A percentile compares a stretch with the other conserved stretches of the same genome.
Evolutionary conservation across 2,329 filamentous ascomycete genomes (phyloP).

Genomic region (Seiridium cupressi): DNA sequence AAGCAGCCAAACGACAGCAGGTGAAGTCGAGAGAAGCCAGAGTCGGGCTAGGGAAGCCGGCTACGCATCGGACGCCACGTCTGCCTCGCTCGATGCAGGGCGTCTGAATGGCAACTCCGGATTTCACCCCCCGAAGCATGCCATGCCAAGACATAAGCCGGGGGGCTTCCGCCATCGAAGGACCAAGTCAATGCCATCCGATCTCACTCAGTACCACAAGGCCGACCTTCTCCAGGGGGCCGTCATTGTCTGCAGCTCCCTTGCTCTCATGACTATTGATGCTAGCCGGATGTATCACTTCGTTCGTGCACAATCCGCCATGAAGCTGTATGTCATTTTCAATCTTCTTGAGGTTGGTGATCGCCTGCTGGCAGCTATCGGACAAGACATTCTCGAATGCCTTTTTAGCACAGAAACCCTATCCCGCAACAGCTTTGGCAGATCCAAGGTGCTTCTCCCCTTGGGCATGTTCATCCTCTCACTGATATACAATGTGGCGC

Average conservation of each 20-base stretch:
- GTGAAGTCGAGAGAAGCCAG: constrained; percentile 37
- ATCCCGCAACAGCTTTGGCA: constrained; percentile 80
- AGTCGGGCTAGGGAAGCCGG: constrained; percentile 27
- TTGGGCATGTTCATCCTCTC: constrained; percentile 89
- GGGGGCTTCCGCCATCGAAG: constrained; percentile 62
- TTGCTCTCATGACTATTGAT: constrained; percentile 85
- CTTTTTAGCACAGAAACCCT: constrained; percentile 91
- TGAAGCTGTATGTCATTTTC: constrained; percentile 98
- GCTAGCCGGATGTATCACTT: constrained; percentile 98
- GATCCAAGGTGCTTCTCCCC: constrained; percentile 86
- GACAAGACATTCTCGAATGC: constrained; percentile 95
- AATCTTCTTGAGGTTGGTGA: constrained; percentile 95
- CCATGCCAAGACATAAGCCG: constrained; percentile 20
- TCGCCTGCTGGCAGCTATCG: constrained; percentile 83
- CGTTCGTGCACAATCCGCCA: constrained; percentile 91
- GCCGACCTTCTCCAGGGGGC: constrained; percentile 90
- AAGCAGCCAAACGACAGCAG: constrained; percentile 21
- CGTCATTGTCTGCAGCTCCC: constrained; percentile 82
- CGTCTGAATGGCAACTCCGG: constrained; percentile 19
- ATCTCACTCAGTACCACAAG: constrained; percentile 84
- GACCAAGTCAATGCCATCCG: constrained; percentile 81
- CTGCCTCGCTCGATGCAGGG: neutral
- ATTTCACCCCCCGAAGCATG: constrained; percentile 31
- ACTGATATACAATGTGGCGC: constrained; percentile 81
- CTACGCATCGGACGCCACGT: constrained; percentile 16